Conservation (phyloP, 2,329 filamentous ascomycete genomes). For the Chaetomiaceae sp. region DNA sequence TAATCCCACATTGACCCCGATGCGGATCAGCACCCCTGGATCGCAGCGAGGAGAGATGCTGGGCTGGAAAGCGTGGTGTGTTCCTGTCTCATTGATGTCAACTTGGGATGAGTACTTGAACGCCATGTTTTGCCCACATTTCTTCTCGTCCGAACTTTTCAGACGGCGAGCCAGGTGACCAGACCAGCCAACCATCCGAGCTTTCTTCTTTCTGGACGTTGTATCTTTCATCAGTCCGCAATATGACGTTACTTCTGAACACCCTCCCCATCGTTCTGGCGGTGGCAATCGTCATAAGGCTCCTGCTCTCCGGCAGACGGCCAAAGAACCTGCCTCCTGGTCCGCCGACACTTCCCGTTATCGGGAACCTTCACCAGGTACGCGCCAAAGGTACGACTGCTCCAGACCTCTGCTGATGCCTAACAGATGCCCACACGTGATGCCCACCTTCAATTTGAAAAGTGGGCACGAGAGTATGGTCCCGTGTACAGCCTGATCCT, state of each 20-base stretch:
- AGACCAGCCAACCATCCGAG: too few relatives aligned
- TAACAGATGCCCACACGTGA: constrained; percentile 24
- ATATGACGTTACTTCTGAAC: constrained; percentile 20
- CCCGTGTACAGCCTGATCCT: constrained; percentile 28
- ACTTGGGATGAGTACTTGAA: constrained; percentile 10
- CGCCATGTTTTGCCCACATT: not conserved
- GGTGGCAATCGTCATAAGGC: constrained; percentile 21
- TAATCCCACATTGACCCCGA: constrained; percentile 22
- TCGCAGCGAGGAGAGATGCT: not conserved
- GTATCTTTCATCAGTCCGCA: not conserved
- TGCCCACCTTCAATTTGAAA: constrained; percentile 27
- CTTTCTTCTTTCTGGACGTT: not conserved
- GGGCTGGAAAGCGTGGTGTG: not conserved
- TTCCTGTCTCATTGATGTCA: too few relatives aligned
- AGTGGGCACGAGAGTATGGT: constrained; percentile 27
- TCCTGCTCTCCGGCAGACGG: constrained; percentile 22
- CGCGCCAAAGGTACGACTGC: not conserved
- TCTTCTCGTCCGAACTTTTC: not conserved
- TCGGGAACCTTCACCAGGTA: constrained; percentile 30
- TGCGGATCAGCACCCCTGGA: not conserved
- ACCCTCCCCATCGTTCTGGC: constrained; percentile 20
- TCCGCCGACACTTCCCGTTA: constrained; percentile 28
- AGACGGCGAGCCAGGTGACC: constrained; percentile 3
- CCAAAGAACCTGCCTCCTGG: constrained; percentile 28
- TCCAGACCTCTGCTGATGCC: not conserved